These are phyloP conservation scores for Populus hybrid DNA, from an alignment of 441 rosid genomes.

Conservation along the genomic window DNA sequence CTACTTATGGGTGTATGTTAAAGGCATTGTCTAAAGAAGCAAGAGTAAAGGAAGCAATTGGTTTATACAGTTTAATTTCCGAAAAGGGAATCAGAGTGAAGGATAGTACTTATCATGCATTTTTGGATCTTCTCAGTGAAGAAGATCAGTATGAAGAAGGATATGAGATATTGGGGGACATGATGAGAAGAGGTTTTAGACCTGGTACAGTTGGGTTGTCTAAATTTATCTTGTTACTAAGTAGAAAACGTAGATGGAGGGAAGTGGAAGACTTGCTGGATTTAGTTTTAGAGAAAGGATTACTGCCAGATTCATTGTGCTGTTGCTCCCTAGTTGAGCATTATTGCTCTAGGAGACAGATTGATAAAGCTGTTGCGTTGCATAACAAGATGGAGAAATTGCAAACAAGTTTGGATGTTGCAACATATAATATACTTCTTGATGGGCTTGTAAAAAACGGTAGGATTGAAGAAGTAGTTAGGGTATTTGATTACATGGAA, in stretches of 20 bases:
- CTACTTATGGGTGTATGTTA: conserved; percentile 51
- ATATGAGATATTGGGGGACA: conserved; percentile 36
- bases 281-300: conserved; percentile 45
- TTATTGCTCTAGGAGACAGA: conserved; percentile 47
- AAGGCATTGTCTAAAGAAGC: conserved; percentile 42
- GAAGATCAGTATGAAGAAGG: conserved; percentile 37
- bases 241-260: conserved; percentile 49
- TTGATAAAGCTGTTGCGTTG: conserved; percentile 52
- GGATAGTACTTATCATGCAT: conserved; percentile 43
- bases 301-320: conserved; percentile 39
- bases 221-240: conserved; percentile 36
- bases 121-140: conserved; percentile 44
- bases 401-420: conserved; percentile 43
- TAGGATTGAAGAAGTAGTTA: conserved; percentile 42
- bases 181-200: conserved; percentile 42
- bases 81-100: conserved; percentile 36
- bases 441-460: conserved; percentile 37
- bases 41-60: conserved; percentile 51
- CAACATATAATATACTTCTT: conserved; percentile 50
- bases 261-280: conserved; percentile 53
- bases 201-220: conserved; percentile 43
- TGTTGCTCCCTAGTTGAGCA: conserved; percentile 48
- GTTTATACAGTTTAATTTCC: conserved; percentile 30
- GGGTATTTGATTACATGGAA: conserved; percentile 53
- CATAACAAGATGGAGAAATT: conserved; percentile 46